Evolutionary conservation across 1,284 basidiomycete genomes (phyloP).

Genomic region (Cystobasidium pallidum): DNA sequence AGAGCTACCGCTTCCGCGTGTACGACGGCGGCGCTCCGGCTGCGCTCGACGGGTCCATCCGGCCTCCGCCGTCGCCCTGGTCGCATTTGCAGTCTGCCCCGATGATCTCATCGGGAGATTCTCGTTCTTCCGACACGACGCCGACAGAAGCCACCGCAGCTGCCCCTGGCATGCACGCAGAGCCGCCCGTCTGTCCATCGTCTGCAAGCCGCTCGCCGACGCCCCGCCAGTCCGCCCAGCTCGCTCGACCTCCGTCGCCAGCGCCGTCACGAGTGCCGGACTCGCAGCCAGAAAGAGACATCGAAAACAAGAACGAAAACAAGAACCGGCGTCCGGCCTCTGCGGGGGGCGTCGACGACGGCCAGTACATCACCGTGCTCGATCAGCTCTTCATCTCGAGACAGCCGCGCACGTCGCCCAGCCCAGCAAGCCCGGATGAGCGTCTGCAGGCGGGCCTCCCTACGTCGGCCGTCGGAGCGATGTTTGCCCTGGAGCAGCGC

Average conservation of each 20-base stretch:
- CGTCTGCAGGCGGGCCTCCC: background rate
- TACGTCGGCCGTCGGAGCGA: slow-evolving; percentile 5
- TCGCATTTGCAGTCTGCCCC: background rate
- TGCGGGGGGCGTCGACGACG: background rate
- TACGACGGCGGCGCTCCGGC: slow-evolving; percentile 6
- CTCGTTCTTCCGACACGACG: background rate
- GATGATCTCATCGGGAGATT: slow-evolving; percentile 6
- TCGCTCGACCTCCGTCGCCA: background rate
- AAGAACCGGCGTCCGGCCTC: background rate
- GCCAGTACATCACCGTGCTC: slow-evolving; percentile 30
- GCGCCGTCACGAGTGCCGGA: background rate
- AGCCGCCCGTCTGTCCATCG: background rate
- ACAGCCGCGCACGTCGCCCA: background rate
- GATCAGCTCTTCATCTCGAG: slow-evolving; percentile 36
- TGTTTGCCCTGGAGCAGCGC: slow-evolving; percentile 30
- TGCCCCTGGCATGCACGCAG: background rate
- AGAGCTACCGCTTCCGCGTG: slow-evolving; percentile 29
- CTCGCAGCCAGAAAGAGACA: slow-evolving; percentile 4
- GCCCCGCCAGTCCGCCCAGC: slow-evolving; percentile 3
- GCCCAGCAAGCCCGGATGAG: slow-evolving; percentile 15
- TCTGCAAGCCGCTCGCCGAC: slow-evolving; percentile 9
- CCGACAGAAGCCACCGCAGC: background rate
- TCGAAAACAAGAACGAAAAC: too few species aligned
- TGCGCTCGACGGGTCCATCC: background rate
- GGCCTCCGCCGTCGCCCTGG: background rate